Base-by-base conservation (phyloP, 495 filamentous ascomycete species). In the Aspergillus diversus region DNA sequence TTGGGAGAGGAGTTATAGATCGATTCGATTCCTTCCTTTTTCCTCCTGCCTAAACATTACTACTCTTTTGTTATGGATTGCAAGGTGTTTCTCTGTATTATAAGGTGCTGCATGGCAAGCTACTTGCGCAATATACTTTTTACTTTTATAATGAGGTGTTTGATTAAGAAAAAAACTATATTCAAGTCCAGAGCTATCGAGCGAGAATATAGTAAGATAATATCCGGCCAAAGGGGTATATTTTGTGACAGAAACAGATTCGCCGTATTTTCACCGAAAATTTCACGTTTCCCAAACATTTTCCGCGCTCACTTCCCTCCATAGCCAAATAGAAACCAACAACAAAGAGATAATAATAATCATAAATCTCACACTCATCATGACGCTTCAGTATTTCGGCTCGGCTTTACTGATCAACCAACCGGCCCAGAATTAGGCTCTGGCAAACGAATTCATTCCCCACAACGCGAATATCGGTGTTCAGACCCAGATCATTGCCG, bases 361-460 rank as follows among this genome's bases (percentile, higher is more conserved):
- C 39, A 43, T 43, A 7, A 43, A 3, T 43, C 39, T 13, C 4
- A 43, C 3, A 43, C 4, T 43, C 5, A 12, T 12, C 1, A 7
- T 11, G 39, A 15, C n/a, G 39, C 11, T 43, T 15, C 0, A 15
- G n/a, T 43, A 43, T 43, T 11, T 43, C 5, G 27, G n/a, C n/a
- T 8, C 5, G 47, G 15, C 2, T 15, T 51, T 73, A 83, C 47
- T 87, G 84, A 56, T 92, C 89, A 66, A 91, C 81, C 64, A 97
- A 67, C 59, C 84, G 85, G 5, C 93, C 95, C 57, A 97, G 69
- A 64, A 99, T 97, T 63, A 98, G 76, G 72, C 93, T 97, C 79
- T 99, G 96, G 60, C 96, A 88, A 34, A 98, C 85, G 70, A 92
- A 86, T 71, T 98, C 93, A 76, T 96, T 91, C 35, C 88, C 89